Base-by-base conservation (phyloP, 2,329 filamentous ascomycete species). In the Venturia effusa region DNA sequence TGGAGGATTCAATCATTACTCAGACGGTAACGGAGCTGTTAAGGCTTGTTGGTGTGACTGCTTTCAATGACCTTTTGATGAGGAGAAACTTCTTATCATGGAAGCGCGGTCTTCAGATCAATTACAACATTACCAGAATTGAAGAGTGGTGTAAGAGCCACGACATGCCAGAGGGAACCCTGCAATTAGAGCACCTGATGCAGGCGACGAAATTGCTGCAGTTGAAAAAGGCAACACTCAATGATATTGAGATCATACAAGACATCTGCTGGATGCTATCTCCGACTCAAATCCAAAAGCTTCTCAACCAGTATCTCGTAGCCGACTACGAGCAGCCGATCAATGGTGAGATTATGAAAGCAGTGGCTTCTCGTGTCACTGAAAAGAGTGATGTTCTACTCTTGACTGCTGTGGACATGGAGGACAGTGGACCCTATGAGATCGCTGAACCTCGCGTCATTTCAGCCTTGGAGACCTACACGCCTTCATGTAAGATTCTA, bases 181-280 rank as follows among this genome's bases (percentile, higher is more conserved):
- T 99, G 62, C 93, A 97, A 79, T 84, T 99, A 64, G 94, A 99
- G 81, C 94, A 99, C 80, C 79, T 99, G 70, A 99, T 99, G 94
- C 93, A 97, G 90, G 94, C 94, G 62, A 99, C 94, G 24, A 99
- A 99, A 80, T 87, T 99, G 68, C 83, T 99, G 68, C 94, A 99
- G 76, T 82, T 99, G 67, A 99, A 99, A 87, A 99, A 99, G 80
- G 94, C 94, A 10, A 99, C 94, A 0, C 79, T 99, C 74, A 99
- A 97, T 75, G 94, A 99, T 72, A 99, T 99, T 71, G 94, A 99
- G 78, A 99, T 99, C 71, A 99, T 99, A 72, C 94, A 99, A 80
- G 94, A 99, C 75, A 99, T 99, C 71, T 99, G 94, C 84, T 97
- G 93, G 93, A 97, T 97, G 93, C 95, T 99, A 62, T 97, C 93